Evolutionary conservation across 768 basidiomycete genomes (phyloP).

Genomic region (Cytidiella melzeri): DNA sequence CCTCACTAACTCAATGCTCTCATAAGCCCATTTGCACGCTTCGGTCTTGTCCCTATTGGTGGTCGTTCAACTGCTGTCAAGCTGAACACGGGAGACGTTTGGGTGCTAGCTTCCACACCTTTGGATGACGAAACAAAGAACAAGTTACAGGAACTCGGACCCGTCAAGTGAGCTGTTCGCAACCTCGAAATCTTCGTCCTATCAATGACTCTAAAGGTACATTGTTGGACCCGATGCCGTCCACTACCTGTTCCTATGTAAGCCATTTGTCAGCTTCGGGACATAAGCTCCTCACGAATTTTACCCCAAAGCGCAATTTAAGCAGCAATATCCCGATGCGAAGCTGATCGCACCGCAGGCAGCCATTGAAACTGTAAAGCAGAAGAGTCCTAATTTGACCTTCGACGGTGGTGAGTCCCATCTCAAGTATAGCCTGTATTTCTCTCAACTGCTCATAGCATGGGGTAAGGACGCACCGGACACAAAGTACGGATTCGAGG

Average conservation of each 20-base stretch:
- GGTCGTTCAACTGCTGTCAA: constrained; percentile 80
- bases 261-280: neutral
- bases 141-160: constrained; percentile 57
- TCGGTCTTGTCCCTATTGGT: constrained; percentile 66
- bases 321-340: constrained; percentile 63
- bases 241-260: constrained; percentile 56
- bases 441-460: constrained; percentile 14
- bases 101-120: constrained; percentile 79
- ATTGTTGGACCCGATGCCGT: constrained; percentile 53
- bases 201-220: too few species aligned
- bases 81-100: constrained; percentile 62
- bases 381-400: constrained; percentile 34
- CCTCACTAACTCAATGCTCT: neutral
- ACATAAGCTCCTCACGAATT: neutral
- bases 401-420: constrained; percentile 58
- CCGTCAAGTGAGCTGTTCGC: constrained; percentile 47
- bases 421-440: neutral
- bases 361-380: constrained; percentile 44
- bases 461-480: constrained; percentile 31
- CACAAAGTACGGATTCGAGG: constrained; percentile 74
- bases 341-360: constrained; percentile 66
- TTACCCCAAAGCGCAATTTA: constrained; percentile 43
- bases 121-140: constrained; percentile 57
- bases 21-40: constrained; percentile 59
- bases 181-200: too few species aligned